Conservation (phyloP, 345 rosid genomes). For the Dimocarpus longan region DNA sequence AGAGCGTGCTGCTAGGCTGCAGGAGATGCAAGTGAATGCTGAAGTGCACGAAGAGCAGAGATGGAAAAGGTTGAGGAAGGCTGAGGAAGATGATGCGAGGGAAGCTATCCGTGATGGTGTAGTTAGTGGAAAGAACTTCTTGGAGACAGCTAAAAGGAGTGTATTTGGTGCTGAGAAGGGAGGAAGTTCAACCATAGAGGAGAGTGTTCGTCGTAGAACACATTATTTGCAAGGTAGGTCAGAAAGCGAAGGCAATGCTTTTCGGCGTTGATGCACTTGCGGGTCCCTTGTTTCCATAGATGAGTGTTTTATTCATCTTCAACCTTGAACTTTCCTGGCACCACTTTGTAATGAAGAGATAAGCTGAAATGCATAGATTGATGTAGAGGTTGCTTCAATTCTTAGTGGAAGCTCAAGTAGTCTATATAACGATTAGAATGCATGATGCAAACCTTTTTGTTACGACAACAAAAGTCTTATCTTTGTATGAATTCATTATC, state of each 20-base stretch:
- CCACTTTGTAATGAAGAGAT: not conserved
- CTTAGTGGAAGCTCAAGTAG: not conserved
- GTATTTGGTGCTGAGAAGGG: constrained; percentile 90
- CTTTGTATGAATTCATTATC: not conserved
- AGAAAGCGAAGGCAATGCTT: constrained; percentile 77
- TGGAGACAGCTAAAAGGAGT: constrained; percentile 82
- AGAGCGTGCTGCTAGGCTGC: constrained; percentile 78
- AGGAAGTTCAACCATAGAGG: constrained; percentile 88
- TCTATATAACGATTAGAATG: not conserved
- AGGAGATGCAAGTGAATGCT: constrained; percentile 84
- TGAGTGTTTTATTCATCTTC: not conserved
- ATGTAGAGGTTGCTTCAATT: not conserved
- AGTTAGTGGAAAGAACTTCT: constrained; percentile 63
- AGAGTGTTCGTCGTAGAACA: constrained; percentile 87
- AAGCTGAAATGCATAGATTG: not conserved
- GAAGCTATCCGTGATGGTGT: constrained; percentile 53
- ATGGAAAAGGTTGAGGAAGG: constrained; percentile 85
- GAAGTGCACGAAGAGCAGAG: constrained; percentile 93
- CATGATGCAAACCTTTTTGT: not conserved
- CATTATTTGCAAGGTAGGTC: constrained; percentile 75
- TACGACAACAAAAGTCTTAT: not conserved
- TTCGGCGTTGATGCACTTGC: constrained; percentile 54
- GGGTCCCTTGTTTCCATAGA: not conserved
- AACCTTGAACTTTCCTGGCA: not conserved
- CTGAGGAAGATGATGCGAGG: constrained; percentile 71